Percentiles rank a stretch among this genome's conserved stretches.
phyloP scores from a whole-genome alignment of 1,139 yeast genomes.

The Kodamaea ohmeri region DNA sequence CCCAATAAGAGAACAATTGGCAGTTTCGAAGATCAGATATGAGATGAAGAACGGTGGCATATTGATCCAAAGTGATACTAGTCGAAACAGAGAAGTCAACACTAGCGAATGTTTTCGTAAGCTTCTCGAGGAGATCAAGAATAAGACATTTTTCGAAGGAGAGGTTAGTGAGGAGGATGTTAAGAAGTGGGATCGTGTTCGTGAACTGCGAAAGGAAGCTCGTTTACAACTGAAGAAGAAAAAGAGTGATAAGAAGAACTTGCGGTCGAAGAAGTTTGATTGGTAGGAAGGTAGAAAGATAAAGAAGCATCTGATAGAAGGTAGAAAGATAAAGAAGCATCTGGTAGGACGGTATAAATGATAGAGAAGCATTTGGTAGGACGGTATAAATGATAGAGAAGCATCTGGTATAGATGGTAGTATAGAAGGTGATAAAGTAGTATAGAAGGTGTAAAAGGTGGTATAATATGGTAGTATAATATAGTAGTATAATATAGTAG shows the following conservation, averaged over 20 bases:
- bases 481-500: no score
- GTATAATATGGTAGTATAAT: no score
- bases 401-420: no score
- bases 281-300: no score
- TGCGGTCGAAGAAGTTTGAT: constrained; percentile 43
- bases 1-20: constrained; percentile 46
- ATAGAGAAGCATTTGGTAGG: no score
- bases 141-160: constrained; percentile 45
- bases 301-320: not conserved
- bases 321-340: not conserved
- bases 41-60: constrained; percentile 58
- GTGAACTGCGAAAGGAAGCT: constrained; percentile 44
- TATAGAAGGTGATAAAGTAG: no score
- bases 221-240: constrained; percentile 53
- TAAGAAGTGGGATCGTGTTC: constrained; percentile 55
- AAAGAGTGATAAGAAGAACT: constrained; percentile 53
- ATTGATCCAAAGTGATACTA: constrained; percentile 59
- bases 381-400: no score
- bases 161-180: constrained; percentile 50
- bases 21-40: constrained; percentile 45
- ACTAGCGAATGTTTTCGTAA: constrained; percentile 58
- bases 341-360: no score
- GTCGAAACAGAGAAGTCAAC: constrained; percentile 60
- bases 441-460: no score
- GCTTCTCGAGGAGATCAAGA: constrained; percentile 52